A percentile compares a stretch with the other conserved stretches of the same genome.
These are phyloP conservation scores for Colletotrichum zoysiae DNA, from an alignment of 2,329 filamentous ascomycete species.

Conservation along the genomic window DNA sequence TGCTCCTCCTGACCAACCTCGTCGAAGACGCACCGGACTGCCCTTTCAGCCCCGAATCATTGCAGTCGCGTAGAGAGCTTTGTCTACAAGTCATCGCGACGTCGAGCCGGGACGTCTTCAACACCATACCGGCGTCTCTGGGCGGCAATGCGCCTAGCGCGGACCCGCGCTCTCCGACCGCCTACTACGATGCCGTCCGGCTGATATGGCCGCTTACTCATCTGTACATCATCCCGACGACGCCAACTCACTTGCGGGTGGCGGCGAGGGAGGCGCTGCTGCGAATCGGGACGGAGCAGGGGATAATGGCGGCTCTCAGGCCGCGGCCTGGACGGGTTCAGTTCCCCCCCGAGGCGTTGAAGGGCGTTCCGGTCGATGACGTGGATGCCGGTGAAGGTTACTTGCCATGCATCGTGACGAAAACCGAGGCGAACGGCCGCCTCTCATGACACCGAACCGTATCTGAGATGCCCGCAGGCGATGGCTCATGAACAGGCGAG, in stretches of 20 bases:
- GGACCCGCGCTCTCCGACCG: conserved; percentile 48
- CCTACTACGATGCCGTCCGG: conserved; percentile 54
- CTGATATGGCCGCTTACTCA: conserved; percentile 55
- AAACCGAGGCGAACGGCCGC: not conserved
- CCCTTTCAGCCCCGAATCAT: conserved; percentile 44
- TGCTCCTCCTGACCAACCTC: conserved; percentile 52
- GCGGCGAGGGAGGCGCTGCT: conserved; percentile 47
- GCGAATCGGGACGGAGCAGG: conserved; percentile 53
- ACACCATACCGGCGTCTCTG: conserved; percentile 46
- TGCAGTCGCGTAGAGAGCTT: conserved; percentile 47
- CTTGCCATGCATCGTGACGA: not conserved
- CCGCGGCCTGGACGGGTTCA: not conserved
- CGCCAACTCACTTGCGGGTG: conserved; percentile 47
- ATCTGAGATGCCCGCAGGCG: not conserved
- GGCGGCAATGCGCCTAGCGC: conserved; percentile 44
- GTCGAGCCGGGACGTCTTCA: conserved; percentile 49
- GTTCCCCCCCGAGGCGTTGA: conserved; percentile 18
- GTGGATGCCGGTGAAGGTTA: not conserved
- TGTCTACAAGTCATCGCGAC: conserved; percentile 47
- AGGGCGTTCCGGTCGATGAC: conserved; percentile 23
- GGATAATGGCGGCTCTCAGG: conserved; percentile 53
- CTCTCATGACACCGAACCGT: not conserved
- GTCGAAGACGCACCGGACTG: conserved; percentile 49
- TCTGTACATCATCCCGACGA: conserved; percentile 48
- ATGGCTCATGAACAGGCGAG: not conserved